A percentile compares a stretch with the other conserved stretches of the same genome.
Evolutionary conservation across 1,139 yeast genomes (phyloP).

Genomic region (Protomyces inouyei): DNA sequence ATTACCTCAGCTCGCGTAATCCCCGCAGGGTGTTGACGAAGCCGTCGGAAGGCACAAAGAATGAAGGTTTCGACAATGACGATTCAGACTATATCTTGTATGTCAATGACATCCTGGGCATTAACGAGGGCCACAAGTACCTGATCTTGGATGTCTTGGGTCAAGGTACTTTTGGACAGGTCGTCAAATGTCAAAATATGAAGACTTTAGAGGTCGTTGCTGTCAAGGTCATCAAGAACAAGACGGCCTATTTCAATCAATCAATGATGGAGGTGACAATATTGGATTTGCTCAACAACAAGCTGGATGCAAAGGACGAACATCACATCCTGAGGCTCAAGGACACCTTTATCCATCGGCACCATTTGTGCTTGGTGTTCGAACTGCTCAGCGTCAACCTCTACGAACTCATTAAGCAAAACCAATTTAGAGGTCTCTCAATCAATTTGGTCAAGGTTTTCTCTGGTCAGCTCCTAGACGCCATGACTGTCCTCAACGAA

Average conservation of each 20-base stretch:
- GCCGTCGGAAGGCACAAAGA: conserved; percentile 76
- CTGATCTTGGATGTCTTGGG: conserved; percentile 87
- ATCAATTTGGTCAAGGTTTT: conserved; percentile 74
- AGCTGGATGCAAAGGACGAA: conserved; percentile 62
- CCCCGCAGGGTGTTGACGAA: conserved; percentile 90
- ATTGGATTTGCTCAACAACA: conserved; percentile 68
- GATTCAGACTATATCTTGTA: conserved; percentile 87
- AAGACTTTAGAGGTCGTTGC: conserved; percentile 86
- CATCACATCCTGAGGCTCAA: conserved; percentile 71
- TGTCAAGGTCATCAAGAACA: conserved; percentile 88
- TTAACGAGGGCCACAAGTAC: conserved; percentile 68
- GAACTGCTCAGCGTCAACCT: conserved; percentile 82
- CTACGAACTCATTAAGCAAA: conserved; percentile 86
- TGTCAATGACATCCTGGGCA: conserved; percentile 88
- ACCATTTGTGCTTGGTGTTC: conserved; percentile 87
- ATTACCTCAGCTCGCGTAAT: conserved; percentile 76
- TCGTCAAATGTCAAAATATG: conserved; percentile 91
- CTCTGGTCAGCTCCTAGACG: conserved; percentile 73
- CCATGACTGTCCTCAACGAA: conserved; percentile 72
- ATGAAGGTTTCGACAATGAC: conserved; percentile 82
- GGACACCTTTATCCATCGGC: conserved; percentile 88
- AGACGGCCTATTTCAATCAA: conserved; percentile 87
- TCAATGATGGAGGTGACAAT: conserved; percentile 86
- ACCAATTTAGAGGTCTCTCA: conserved; percentile 85
- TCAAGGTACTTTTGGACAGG: conserved; percentile 98